phyloP scores from a whole-genome alignment of 1,284 basidiomycete species.

The Trichosporon sp. region DNA sequence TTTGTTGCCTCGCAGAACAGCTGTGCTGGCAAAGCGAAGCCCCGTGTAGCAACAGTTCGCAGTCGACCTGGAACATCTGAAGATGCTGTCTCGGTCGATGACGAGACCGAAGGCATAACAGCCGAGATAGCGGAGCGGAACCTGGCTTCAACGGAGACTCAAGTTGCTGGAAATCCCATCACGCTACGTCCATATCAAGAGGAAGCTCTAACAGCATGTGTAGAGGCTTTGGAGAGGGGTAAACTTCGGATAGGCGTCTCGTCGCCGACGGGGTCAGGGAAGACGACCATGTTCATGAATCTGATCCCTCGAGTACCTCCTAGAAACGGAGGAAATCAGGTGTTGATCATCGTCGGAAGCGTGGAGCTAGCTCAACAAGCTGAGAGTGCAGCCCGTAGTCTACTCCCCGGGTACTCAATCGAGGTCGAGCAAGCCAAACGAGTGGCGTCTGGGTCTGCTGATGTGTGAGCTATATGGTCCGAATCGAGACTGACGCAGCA shows the following conservation, averaged over 20 bases:
- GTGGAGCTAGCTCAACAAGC: slow-evolving; percentile 81
- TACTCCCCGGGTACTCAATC: slow-evolving; percentile 64
- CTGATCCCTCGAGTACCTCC: slow-evolving; percentile 55
- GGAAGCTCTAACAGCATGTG: slow-evolving; percentile 73
- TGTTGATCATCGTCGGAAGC: slow-evolving; percentile 41
- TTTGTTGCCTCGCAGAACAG: background rate
- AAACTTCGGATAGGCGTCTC: slow-evolving; percentile 80
- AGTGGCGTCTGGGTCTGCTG: slow-evolving; percentile 70
- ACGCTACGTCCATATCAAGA: slow-evolving; percentile 81
- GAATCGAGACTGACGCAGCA: background rate
- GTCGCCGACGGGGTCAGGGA: slow-evolving; percentile 84
- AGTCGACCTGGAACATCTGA: background rate
- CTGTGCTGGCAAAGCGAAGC: background rate
- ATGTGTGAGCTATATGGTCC: slow-evolving; percentile 59
- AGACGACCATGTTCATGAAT: slow-evolving; percentile 85
- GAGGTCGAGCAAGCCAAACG: slow-evolving; percentile 87
- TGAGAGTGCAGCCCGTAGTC: slow-evolving; percentile 64
- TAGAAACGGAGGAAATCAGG: slow-evolving; percentile 10
- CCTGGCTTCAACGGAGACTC: background rate
- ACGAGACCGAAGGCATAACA: background rate
- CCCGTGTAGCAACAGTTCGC: background rate
- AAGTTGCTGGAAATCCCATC: background rate
- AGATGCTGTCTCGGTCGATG: background rate
- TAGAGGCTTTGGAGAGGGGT: slow-evolving; percentile 61
- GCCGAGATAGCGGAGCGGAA: background rate